These are phyloP conservation scores for Dicorynia guianensis DNA, from an alignment of 306 rosid species.

Conservation along the genomic window DNA sequence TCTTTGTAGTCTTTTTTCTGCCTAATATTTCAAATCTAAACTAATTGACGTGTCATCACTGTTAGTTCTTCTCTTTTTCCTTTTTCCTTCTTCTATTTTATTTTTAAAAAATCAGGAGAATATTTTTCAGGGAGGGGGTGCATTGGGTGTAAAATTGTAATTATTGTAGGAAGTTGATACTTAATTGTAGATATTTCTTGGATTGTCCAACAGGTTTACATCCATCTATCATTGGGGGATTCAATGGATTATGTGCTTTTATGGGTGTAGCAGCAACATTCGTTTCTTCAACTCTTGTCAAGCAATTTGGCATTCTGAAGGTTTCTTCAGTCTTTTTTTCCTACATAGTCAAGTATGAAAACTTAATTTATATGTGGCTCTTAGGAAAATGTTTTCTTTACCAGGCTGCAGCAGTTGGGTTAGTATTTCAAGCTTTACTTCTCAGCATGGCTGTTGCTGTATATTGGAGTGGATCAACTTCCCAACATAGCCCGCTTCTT, in stretches of 20 bases:
- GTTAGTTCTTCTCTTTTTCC: constrained; percentile 2
- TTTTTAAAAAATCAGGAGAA: background rate
- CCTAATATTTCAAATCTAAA: constrained; percentile 16
- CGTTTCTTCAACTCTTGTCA: constrained; percentile 82
- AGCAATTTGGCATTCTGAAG: constrained; percentile 85
- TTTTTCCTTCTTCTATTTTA: background rate
- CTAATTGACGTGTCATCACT: constrained; percentile 4
- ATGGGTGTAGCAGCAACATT: constrained; percentile 99
- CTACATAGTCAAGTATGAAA: background rate
- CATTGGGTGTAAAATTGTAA: background rate
- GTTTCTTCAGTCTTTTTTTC: constrained; percentile 45
- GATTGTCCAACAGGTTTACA: constrained; percentile 66
- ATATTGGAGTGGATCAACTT: constrained; percentile 76
- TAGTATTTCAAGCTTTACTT: constrained; percentile 91
- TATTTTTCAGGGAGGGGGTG: background rate
- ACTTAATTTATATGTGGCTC: constrained; percentile 2
- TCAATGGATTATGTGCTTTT: constrained; percentile 88
- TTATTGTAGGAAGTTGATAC: constrained; percentile 24
- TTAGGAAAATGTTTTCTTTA: constrained; percentile 22
- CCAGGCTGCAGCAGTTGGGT: constrained; percentile 96
- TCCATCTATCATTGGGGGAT: constrained; percentile 89
- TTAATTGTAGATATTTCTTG: background rate
- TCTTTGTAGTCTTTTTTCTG: constrained; percentile 8
- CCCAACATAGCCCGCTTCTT: constrained; percentile 79
- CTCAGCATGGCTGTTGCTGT: constrained; percentile 87